Base-by-base conservation (phyloP, 73 alveolate species). In the Effrenium voratum region DNA sequence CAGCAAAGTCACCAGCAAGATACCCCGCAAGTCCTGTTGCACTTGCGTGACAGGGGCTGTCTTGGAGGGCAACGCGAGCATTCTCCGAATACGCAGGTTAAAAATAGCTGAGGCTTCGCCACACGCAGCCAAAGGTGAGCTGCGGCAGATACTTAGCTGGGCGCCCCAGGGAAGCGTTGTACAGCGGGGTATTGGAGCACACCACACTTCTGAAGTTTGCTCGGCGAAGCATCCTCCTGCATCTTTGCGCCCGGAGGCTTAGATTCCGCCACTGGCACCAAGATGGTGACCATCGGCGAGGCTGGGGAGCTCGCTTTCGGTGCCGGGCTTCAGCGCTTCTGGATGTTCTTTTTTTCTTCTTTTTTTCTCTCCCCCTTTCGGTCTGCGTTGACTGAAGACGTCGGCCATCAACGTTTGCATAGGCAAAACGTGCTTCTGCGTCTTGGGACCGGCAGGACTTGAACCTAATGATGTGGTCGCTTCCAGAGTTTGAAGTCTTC, bases 121-220 rank as follows among this genome's bases (percentile, higher is more conserved):
- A 52, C 96, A 88, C 26, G 96, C 96, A 63, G 96, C 96, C 55
- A 88, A 88, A 68, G 96, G 96, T 45, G 96, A 63, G 76, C 85
- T 88, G 73, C 83, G 96, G 70, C 96, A 88, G 45, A 88, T 88
- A 30, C 96, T 63, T 63, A 63, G 96, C 83, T 72, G 70, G 91
- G 70, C 13, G 45, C 43, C 32, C 15, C 44, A 50, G 83, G 22
- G 47, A 57, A 57, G 72, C 68, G 30, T 55, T n/a, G n/a, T n/a
- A n/a, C n/a, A n/a, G n/a, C n/a, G n/a, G n/a, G n/a, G n/a, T n/a
- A n/a, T n/a, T n/a, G n/a, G n/a, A n/a, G n/a, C n/a, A n/a, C n/a
- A n/a, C n/a, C n/a, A n/a, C n/a, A n/a, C n/a, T n/a, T n/a, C n/a
- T n/a, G n/a, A n/a, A n/a, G n/a, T n/a, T n/a, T n/a, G n/a, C n/a